Evolutionary conservation across 768 basidiomycete species (phyloP), one percentile per base, ranked within the genome.

Genomic region (Lactarius tabidus): DNA sequence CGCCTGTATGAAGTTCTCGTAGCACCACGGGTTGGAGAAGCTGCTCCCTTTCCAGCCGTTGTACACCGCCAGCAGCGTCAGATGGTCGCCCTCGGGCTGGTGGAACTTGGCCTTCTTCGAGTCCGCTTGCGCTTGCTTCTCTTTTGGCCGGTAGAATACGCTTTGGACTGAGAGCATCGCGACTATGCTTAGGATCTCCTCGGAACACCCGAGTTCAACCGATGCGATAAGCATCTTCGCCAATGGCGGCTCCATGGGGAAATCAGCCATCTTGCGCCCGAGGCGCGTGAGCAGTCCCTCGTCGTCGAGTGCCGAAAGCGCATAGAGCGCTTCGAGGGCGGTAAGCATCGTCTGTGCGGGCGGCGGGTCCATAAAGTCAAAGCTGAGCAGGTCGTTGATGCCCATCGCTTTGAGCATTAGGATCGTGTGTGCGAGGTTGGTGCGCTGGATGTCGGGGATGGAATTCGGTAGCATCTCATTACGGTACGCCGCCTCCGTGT

Each of bases 91-190:
- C 79, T 98, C 97, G 1, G 97, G 93, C 74, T 98, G 93, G 77
- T 98, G 96, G 78, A 99, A 99, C 76, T 99, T 99, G 36, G 97
- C 97, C 76, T 98, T 99, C 80, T 99, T 98, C 39, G 96, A 95
- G 76, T 99, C 97, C 0, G 97, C 97, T 77, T 98, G 96, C 14
- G 92, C 95, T 75, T 98, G 97, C 77, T 98, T 98, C 77, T 98
- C 97, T 77, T 98, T 98, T n/a, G 96, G 97, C 41, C 97, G 86
- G 76, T 98, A 98, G 76, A 98, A 99, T 43, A 98, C 93, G 57
- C 86, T 91, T 74, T 96, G 95, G 35, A 97, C 93, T 3, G 93
- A 94, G 45, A 98, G 79, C 97, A 99, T 99, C 10, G 95, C 96
- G 1, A 98, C 95, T 59, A 98, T 90, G 3, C 93, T 96, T 48